Percentiles rank a stretch among this genome's conserved stretches.
Conservation (phyloP, 2,329 filamentous ascomycete species). For the Stenocarpella maydis region DNA sequence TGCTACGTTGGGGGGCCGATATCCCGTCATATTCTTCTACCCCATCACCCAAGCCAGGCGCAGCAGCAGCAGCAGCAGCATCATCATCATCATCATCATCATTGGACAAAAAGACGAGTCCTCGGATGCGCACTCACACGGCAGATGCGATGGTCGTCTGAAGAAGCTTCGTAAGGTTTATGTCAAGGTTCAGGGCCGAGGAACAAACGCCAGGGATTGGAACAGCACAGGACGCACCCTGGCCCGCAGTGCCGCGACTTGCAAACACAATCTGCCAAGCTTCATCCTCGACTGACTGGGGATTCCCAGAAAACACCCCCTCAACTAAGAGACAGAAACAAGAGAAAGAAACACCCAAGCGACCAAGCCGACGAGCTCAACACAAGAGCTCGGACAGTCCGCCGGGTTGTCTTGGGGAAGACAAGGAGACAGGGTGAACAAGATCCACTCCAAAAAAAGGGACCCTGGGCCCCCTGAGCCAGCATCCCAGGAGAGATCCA, state of each 20-base stretch:
- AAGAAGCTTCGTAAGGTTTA: conserved; percentile 19
- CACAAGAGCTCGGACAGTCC: not conserved
- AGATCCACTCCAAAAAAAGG: not conserved
- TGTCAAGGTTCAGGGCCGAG: conserved; percentile 16
- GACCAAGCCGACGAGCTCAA: too few species aligned
- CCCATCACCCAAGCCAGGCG: not conserved
- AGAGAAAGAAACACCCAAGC: too few species aligned
- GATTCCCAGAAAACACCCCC: not conserved
- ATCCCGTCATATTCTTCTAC: not conserved
- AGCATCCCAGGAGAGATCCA: not conserved
- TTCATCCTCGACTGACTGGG: conserved; percentile 5
- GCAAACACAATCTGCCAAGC: conserved; percentile 18
- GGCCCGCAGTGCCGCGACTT: not conserved
- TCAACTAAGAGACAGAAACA: not conserved
- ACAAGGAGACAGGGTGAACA: not conserved
- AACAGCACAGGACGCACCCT: not conserved
- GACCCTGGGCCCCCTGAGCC: not conserved
- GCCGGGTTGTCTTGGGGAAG: not conserved
- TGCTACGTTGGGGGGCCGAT: not conserved
- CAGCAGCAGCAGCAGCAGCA: not conserved
- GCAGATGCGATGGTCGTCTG: not conserved
- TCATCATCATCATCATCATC: too few species aligned
- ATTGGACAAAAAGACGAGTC: not conserved
- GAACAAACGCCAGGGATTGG: not conserved
- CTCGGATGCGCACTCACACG: not conserved